Conservation (phyloP, 306 rosid genomes). For the Rosa chinensis region DNA sequence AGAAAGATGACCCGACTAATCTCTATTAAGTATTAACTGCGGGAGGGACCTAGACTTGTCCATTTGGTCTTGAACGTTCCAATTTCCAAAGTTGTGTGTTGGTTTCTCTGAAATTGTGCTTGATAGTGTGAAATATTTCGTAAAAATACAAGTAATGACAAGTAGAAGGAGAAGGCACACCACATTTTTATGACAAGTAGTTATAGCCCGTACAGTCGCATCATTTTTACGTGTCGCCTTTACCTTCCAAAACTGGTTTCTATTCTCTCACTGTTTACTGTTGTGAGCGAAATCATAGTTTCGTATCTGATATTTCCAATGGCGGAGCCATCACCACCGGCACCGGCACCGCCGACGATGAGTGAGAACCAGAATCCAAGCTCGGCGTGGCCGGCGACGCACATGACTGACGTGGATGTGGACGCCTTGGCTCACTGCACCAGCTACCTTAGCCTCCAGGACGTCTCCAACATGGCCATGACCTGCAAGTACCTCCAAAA, state of each 20-base stretch:
- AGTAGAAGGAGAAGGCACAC: background rate
- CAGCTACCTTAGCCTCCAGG: slow-evolving; percentile 45
- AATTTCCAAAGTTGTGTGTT: too few relatives aligned
- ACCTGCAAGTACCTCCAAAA: slow-evolving; percentile 59
- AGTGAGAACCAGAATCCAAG: slow-evolving; percentile 5
- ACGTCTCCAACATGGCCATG: slow-evolving; percentile 65
- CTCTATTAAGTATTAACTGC: too few relatives aligned
- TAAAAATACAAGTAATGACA: background rate
- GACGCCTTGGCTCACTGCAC: slow-evolving; percentile 67
- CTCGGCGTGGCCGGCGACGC: slow-evolving; percentile 17
- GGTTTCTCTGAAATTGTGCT: too few relatives aligned
- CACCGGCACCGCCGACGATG: background rate
- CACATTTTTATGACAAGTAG: background rate
- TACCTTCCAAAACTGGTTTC: background rate
- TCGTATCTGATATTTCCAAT: slow-evolving; percentile 7
- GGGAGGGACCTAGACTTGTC: too few relatives aligned
- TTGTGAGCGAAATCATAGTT: background rate
- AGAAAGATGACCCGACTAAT: too few relatives aligned
- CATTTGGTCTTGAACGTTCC: too few relatives aligned
- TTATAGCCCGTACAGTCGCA: background rate
- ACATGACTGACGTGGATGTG: slow-evolving; percentile 47
- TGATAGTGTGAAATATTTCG: too few relatives aligned
- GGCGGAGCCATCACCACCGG: slow-evolving; percentile 23
- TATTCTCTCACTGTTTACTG: background rate
- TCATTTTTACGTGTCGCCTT: background rate